These are phyloP conservation scores for Coemansia brasiliensis DNA, from an alignment of 192 early-diverging fungal species.

Conservation along the genomic window DNA sequence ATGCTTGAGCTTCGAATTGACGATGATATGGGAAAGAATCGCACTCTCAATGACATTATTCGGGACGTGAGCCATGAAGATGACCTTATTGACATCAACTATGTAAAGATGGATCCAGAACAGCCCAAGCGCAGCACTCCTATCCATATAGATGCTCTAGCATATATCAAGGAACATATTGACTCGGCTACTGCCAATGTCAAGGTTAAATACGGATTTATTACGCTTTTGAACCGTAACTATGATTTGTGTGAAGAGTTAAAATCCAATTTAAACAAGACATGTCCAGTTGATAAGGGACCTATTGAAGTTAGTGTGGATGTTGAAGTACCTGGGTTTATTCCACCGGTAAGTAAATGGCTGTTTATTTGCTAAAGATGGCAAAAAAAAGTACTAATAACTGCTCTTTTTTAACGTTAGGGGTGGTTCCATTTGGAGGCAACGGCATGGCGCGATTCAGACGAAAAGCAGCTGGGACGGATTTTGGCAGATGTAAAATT, in stretches of 20 bases:
- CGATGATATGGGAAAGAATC: constrained; percentile 43
- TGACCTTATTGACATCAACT: constrained; percentile 47
- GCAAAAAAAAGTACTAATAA: background rate
- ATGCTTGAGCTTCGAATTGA: constrained; percentile 1
- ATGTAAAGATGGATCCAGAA: constrained; percentile 47
- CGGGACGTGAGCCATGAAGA: constrained; percentile 49
- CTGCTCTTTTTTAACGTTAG: constrained; percentile 7
- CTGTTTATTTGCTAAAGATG: constrained; percentile 1
- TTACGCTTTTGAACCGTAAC: constrained; percentile 44
- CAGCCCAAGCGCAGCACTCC: constrained; percentile 45
- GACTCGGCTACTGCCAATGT: constrained; percentile 45
- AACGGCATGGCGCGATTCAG: constrained; percentile 40
- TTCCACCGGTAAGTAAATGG: constrained; percentile 33
- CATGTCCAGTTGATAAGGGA: constrained; percentile 51
- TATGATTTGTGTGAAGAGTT: constrained; percentile 53
- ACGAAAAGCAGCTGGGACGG: constrained; percentile 47
- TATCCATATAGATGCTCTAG: constrained; percentile 44
- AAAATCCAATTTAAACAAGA: constrained; percentile 48
- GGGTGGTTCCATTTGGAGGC: constrained; percentile 55
- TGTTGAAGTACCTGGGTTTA: constrained; percentile 47
- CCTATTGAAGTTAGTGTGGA: constrained; percentile 45
- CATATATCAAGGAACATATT: constrained; percentile 44
- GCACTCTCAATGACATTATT: constrained; percentile 49
- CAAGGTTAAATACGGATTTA: constrained; percentile 48
- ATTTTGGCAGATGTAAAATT: constrained; percentile 44